Conservation (phyloP, 164 flowering plant genomes). For the Magnolia officinalis region DNA sequence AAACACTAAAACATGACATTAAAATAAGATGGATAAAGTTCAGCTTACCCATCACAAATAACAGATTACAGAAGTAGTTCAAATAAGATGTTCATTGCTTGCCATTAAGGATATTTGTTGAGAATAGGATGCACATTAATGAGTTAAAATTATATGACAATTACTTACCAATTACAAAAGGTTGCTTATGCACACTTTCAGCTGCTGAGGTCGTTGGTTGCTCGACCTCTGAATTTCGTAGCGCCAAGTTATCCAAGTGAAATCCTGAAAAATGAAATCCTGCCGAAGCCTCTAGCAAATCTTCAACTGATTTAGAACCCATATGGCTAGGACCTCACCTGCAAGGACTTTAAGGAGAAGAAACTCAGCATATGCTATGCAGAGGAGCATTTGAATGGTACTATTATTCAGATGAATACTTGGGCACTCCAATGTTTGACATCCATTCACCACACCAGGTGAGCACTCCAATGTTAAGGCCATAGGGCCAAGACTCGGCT, state of each 20-base stretch:
- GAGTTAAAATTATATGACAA: background rate
- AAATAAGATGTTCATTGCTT: background rate
- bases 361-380: background rate
- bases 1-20: too few species aligned
- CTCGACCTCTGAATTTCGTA: slow-evolving; percentile 35
- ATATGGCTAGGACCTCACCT: slow-evolving; percentile 30
- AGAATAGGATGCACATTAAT: background rate
- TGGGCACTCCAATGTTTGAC: too few species aligned
- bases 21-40: too few species aligned
- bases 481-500: too few species aligned
- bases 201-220: slow-evolving; percentile 55
- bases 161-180: slow-evolving; percentile 77
- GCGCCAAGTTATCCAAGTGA: slow-evolving; percentile 52
- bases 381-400: background rate
- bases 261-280: slow-evolving; percentile 92
- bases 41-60: too few species aligned
- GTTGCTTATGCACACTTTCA: slow-evolving; percentile 52
- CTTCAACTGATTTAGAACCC: slow-evolving; percentile 71
- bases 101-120: background rate
- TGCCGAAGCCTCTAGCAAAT: slow-evolving; percentile 71
- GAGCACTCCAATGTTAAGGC: too few species aligned
- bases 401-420: background rate
- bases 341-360: slow-evolving; percentile 3
- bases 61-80: background rate
- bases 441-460: too few species aligned